phyloP scores from a whole-genome alignment of 2,329 filamentous ascomycete genomes.

The Botrytis deweyae region DNA sequence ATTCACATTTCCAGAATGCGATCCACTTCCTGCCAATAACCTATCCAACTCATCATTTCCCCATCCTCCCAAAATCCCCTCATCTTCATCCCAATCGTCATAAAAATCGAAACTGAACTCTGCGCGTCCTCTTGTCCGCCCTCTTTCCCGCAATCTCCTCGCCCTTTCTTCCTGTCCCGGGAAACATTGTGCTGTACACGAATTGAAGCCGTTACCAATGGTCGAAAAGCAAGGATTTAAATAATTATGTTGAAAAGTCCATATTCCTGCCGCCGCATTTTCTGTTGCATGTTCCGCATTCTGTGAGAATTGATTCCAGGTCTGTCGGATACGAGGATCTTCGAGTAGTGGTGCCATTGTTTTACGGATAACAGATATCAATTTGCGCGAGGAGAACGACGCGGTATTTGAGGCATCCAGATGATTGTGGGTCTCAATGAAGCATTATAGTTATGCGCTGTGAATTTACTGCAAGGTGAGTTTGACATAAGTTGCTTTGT shows the following conservation, averaged over 20 bases:
- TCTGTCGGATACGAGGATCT: constrained; percentile 88
- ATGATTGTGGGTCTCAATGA: constrained; percentile 2
- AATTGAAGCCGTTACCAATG: constrained; percentile 64
- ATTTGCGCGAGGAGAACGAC: neutral
- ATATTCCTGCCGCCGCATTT: constrained; percentile 86
- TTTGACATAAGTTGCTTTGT: constrained; percentile 14
- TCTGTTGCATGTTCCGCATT: constrained; percentile 90
- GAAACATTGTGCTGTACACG: constrained; percentile 69
- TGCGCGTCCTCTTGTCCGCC: constrained; percentile 58
- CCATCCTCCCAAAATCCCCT: constrained; percentile 69
- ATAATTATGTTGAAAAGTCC: constrained; percentile 83
- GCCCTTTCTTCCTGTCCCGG: constrained; percentile 73
- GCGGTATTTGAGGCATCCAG: constrained; percentile 12
- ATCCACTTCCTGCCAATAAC: constrained; percentile 69
- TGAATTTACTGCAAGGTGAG: constrained; percentile 11
- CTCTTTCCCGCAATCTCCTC: constrained; percentile 65
- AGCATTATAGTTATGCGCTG: constrained; percentile 20
- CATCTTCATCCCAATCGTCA: constrained; percentile 83
- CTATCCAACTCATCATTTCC: constrained; percentile 83
- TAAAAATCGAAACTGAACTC: constrained; percentile 96
- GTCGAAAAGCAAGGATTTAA: constrained; percentile 76
- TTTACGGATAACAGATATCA: neutral
- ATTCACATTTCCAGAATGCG: constrained; percentile 46
- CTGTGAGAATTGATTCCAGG: constrained; percentile 88
- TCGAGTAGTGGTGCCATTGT: constrained; percentile 52